These are phyloP conservation scores for Lodderomyces pseudojiufengensis DNA, from an alignment of 1,139 yeast species.

Conservation along the genomic window DNA sequence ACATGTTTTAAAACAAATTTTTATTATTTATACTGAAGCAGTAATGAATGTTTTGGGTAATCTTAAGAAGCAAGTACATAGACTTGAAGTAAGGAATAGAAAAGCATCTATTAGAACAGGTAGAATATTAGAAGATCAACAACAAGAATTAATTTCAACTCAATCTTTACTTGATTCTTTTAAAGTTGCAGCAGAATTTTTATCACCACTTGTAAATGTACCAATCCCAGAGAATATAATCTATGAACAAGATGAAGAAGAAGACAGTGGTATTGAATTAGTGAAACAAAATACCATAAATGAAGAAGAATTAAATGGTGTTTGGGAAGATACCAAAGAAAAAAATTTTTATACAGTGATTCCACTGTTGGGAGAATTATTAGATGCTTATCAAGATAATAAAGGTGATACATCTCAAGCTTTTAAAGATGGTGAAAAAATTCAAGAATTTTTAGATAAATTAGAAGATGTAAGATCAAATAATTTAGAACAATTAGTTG, in stretches of 20 bases:
- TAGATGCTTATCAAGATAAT: slow-evolving; percentile 24
- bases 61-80: slow-evolving; percentile 31
- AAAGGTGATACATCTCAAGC: slow-evolving; percentile 4
- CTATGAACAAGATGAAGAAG: slow-evolving; percentile 15
- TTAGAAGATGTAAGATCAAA: slow-evolving; percentile 46
- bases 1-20: slow-evolving; percentile 26
- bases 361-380: slow-evolving; percentile 24
- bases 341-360: slow-evolving; percentile 54
- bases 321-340: slow-evolving; percentile 70
- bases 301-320: slow-evolving; percentile 27
- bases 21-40: slow-evolving; percentile 46
- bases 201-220: slow-evolving; percentile 41
- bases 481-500: slow-evolving; percentile 54
- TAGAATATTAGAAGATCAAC: slow-evolving; percentile 51
- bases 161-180: slow-evolving; percentile 43
- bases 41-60: slow-evolving; percentile 35
- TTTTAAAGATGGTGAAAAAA: slow-evolving; percentile 38
- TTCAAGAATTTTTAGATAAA: slow-evolving; percentile 41
- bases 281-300: slow-evolving; percentile 20
- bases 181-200: slow-evolving; percentile 36
- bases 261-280: slow-evolving; percentile 21
- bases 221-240: slow-evolving; percentile 24
- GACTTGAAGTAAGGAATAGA: slow-evolving; percentile 39
- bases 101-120: slow-evolving; percentile 67
- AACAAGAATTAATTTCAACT: slow-evolving; percentile 38